Evolutionary conservation across 2,329 filamentous ascomycete genomes (phyloP).

Genomic region (Trichoderma arundinaceum): DNA sequence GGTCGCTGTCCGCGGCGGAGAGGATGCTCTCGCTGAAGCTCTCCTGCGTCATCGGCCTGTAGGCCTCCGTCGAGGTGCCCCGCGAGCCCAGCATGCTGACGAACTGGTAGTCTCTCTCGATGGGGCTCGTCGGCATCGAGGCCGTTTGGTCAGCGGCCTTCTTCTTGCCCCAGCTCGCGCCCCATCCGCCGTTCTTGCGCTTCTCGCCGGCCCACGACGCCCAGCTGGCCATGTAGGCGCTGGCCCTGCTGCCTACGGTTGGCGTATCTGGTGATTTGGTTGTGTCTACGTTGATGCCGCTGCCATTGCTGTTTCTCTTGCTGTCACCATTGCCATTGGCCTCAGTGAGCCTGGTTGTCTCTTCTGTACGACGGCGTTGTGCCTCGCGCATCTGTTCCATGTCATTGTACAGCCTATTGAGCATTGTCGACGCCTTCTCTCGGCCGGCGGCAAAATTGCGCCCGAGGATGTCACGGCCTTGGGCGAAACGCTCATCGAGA

Average conservation of each 20-base stretch:
- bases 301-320: constrained; percentile 14
- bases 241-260: constrained; percentile 61
- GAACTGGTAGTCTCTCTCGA: constrained; percentile 48
- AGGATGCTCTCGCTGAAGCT: constrained; percentile 55
- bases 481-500: constrained; percentile 85
- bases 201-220: constrained; percentile 77
- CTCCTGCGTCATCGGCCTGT: constrained; percentile 47
- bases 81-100: constrained; percentile 42
- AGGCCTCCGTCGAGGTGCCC: constrained; percentile 39
- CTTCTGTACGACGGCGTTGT: constrained; percentile 50
- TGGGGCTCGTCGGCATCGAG: constrained; percentile 46
- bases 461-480: constrained; percentile 83
- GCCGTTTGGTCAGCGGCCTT: constrained; percentile 39
- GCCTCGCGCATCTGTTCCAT: constrained; percentile 69
- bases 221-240: constrained; percentile 72
- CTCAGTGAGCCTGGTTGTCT: constrained; percentile 39
- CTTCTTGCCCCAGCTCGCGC: constrained; percentile 48
- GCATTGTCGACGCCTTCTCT: constrained; percentile 84
- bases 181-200: constrained; percentile 61
- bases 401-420: constrained; percentile 88
- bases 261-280: constrained; percentile 54
- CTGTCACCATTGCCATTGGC: constrained; percentile 4
- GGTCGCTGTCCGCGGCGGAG: constrained; percentile 46
- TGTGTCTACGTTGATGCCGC: constrained; percentile 37
- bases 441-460: constrained; percentile 86